Evolutionary conservation across 2,329 filamentous ascomycete genomes (phyloP).

Genomic region (Dactylellina drechsleri): DNA sequence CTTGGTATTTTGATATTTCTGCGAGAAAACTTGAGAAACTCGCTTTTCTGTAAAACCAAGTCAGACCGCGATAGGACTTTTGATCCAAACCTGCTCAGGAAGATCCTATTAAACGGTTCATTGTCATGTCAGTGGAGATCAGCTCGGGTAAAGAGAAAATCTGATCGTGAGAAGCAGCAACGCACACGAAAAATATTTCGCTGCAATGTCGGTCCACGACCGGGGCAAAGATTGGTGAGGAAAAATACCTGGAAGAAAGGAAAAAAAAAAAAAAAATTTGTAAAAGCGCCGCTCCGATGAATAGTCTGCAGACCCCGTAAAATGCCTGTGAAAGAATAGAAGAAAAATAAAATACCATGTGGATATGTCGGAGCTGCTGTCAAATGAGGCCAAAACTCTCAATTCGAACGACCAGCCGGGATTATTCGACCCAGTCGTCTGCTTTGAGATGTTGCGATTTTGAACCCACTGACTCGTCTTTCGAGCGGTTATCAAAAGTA

Average conservation of each 20-base stretch:
- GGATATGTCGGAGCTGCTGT: not conserved
- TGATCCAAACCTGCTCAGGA: constrained; percentile 13
- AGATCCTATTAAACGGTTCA: constrained; percentile 30
- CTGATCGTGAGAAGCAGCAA: constrained; percentile 22
- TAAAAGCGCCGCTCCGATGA: constrained; percentile 9
- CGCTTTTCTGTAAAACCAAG: constrained; percentile 33
- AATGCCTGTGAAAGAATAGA: constrained; percentile 6
- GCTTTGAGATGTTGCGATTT: constrained; percentile 22
- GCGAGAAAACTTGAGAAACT: constrained; percentile 36
- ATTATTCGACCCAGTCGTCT: constrained; percentile 17
- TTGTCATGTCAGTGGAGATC: constrained; percentile 42
- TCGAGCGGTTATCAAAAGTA: constrained; percentile 13
- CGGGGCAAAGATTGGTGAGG: constrained; percentile 6
- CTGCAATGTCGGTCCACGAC: constrained; percentile 18
- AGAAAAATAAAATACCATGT: constrained; percentile 19
- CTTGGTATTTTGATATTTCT: constrained; percentile 4
- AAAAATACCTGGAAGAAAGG: constrained; percentile 21
- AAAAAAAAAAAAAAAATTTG: constrained; percentile 8
- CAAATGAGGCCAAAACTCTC: constrained; percentile 25
- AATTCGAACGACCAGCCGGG: constrained; percentile 32
- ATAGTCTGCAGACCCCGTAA: constrained; percentile 36
- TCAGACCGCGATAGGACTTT: not conserved
- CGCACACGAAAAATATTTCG: constrained; percentile 13
- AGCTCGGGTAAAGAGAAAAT: constrained; percentile 48
- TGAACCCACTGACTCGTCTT: constrained; percentile 20